Evolutionary conservation across 139 green algal species (phyloP).

Genomic region (Volvox africanus): DNA sequence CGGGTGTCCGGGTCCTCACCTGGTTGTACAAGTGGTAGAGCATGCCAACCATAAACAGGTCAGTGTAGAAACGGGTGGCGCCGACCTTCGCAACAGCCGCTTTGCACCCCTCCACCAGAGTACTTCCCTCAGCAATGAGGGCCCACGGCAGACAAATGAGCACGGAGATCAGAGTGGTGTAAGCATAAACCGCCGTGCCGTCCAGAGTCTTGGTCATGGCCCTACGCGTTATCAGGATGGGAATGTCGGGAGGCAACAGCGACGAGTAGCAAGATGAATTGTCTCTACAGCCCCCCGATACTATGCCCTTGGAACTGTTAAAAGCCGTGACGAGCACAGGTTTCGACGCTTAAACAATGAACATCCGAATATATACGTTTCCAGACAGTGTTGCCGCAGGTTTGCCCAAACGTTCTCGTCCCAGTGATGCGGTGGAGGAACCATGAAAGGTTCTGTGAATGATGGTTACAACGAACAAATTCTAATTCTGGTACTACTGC

Average conservation of each 20-base stretch:
- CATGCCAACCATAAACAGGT: constrained; percentile 92
- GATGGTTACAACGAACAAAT: too few relatives aligned
- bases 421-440: too few relatives aligned
- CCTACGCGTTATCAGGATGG: constrained; percentile 54
- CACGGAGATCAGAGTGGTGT: constrained; percentile 96
- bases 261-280: neutral
- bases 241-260: neutral
- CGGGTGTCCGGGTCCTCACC: constrained; percentile 53
- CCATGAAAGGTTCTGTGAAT: too few relatives aligned
- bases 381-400: too few relatives aligned
- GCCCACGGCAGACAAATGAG: constrained; percentile 91
- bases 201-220: constrained; percentile 89
- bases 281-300: neutral
- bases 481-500: neutral
- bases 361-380: too few relatives aligned
- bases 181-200: constrained; percentile 96
- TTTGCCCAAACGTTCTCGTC: too few relatives aligned
- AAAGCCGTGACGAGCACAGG: too few relatives aligned
- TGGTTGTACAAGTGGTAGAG: constrained; percentile 99
- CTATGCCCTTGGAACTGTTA: too few relatives aligned
- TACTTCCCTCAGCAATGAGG: constrained; percentile 87
- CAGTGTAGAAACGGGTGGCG: constrained; percentile 83
- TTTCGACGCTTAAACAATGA: too few relatives aligned
- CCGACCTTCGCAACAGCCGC: constrained; percentile 80
- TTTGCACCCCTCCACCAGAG: constrained; percentile 60